Evolutionary conservation across 2,329 filamentous ascomycete genomes (phyloP), one percentile per base, ranked within the genome.

Genomic region (Penicillium glabrum): DNA sequence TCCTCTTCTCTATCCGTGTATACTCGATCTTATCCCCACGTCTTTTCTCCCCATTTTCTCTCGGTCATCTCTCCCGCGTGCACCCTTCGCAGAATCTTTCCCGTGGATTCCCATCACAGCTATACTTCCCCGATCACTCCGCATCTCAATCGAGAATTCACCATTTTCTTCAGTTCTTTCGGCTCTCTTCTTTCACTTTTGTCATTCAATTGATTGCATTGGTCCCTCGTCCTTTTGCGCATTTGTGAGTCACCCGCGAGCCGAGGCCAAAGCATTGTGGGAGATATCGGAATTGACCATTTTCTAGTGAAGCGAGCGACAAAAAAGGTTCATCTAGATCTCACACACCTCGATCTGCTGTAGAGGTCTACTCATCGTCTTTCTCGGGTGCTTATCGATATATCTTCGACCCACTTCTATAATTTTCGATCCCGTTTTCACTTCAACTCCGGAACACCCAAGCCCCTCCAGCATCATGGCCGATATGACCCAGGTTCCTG

Each of bases 401-500:
- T 41, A 26, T 51, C 27, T 60, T 44, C 49, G 35, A 54, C 49
- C 46, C 35, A 27, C 51, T 52, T 6, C 8, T 56, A 47, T 53
- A 53, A 53, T 53, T 60, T 61, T 61, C 43, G 37, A 59, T 60
- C 54, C 46, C 46, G 46, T 58, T 52, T 56, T 52, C n/a, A 29
- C 54, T 54, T 57, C 53, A 50, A 53, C 52, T 53, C 54, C 51
- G 56, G 56, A 60, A 44, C 51, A 29, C 47, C 47, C 35, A 56
- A 52, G 56, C 46, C 58, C 58, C 49, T 56, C 53, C 49, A 60
- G 46, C 58, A 54, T 61, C 60, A 77, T 77, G 74, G 69, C 73
- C 69, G 74, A 76, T 63, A 71, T 73, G 58, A 70, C 70, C 54
- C 73, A 75, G 60, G 64, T 70, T 67, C 72, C 74, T 53, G 64